A percentile compares a stretch with the other conserved stretches of the same genome.
Evolutionary conservation across 2,329 filamentous ascomycete genomes (phyloP).

Genomic region (Sclerotinia spermophila): DNA sequence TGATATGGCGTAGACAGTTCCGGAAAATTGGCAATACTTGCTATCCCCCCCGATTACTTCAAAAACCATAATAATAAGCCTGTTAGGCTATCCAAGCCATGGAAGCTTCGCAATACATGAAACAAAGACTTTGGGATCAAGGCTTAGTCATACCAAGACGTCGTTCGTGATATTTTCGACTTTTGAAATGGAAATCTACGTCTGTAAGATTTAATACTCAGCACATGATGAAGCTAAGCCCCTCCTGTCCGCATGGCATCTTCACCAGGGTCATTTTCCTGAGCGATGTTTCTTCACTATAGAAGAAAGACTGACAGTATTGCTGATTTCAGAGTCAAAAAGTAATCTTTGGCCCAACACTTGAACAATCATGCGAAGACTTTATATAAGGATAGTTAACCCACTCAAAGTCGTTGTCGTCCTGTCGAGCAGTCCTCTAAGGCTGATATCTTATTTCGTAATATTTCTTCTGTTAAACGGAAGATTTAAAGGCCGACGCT

Average conservation of each 20-base stretch:
- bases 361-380: not conserved
- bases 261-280: not conserved
- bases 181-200: not conserved
- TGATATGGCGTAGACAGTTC: slow-evolving; percentile 24
- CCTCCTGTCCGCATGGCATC: not conserved
- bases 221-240: not conserved
- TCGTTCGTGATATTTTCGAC: not conserved
- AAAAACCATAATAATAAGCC: slow-evolving; percentile 16
- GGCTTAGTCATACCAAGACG: not conserved
- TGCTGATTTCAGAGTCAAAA: too few relatives aligned
- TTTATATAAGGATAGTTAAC: not conserved
- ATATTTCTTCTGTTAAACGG: not conserved
- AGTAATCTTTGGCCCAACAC: not conserved
- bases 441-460: not conserved
- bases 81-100: not conserved
- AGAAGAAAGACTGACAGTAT: not conserved
- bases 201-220: not conserved
- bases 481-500: not conserved
- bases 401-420: not conserved
- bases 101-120: not conserved
- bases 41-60: slow-evolving; percentile 23
- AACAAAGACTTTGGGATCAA: not conserved
- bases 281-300: not conserved
- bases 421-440: not conserved
- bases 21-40: slow-evolving; percentile 24